Evolutionary conservation across 192 early-diverging fungal species (phyloP).

Genomic region (Coemansia umbellata): DNA sequence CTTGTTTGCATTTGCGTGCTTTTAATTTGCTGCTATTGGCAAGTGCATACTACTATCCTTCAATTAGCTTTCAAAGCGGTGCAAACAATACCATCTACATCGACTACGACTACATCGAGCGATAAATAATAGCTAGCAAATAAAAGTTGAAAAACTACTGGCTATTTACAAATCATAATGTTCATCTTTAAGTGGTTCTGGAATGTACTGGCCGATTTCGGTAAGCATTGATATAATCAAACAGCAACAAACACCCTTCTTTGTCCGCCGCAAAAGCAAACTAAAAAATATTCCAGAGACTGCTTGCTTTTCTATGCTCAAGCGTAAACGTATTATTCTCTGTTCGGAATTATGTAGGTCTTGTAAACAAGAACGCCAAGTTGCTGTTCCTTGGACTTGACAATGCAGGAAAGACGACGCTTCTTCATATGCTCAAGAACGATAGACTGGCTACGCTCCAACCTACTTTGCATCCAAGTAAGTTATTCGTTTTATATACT

Average conservation of each 20-base stretch:
- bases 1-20: too few relatives aligned
- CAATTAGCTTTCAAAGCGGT: too few relatives aligned
- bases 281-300: too few relatives aligned
- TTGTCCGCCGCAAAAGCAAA: too few relatives aligned
- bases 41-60: too few relatives aligned
- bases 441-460: constrained; percentile 90
- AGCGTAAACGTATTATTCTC: too few relatives aligned
- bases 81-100: too few relatives aligned
- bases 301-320: too few relatives aligned
- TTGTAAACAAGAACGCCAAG: constrained; percentile 99
- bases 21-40: too few relatives aligned
- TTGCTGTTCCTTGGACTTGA: constrained; percentile 98
- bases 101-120: too few relatives aligned
- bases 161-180: constrained; percentile 67
- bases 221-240: constrained; percentile 56
- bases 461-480: constrained; percentile 97
- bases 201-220: constrained; percentile 83
- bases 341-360: too few relatives aligned
- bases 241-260: not conserved
- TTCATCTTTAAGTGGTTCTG: constrained; percentile 98
- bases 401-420: constrained; percentile 97
- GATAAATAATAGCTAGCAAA: too few relatives aligned
- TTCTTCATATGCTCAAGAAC: constrained; percentile 99
- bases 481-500: constrained; percentile 56
- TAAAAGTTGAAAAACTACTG: not conserved